A percentile compares a stretch with the other conserved stretches of the same genome.
Evolutionary conservation across 2,329 filamentous ascomycete species (phyloP).

Genomic region (Pseudocercospora musae): DNA sequence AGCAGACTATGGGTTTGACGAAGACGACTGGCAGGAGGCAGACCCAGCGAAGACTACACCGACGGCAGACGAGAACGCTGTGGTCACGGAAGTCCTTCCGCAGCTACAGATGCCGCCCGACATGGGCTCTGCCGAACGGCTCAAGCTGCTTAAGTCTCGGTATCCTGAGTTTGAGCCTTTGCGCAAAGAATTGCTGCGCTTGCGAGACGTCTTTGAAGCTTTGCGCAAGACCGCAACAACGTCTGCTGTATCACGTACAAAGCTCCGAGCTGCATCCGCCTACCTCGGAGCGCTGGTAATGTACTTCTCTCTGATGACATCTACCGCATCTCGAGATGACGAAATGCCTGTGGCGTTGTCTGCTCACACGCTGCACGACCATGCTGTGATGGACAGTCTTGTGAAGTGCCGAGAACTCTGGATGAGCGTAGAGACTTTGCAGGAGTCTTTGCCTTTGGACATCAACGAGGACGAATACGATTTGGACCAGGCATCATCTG

Average conservation of each 20-base stretch:
- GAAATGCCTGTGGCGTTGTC: conserved; percentile 58
- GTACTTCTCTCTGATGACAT: conserved; percentile 93
- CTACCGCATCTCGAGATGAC: conserved; percentile 60
- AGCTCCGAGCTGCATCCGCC: conserved; percentile 75
- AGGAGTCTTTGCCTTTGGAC: conserved; percentile 13
- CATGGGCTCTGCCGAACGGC: conserved; percentile 70
- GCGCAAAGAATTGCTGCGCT: conserved; percentile 71
- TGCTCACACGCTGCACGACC: conserved; percentile 78
- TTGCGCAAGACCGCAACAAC: conserved; percentile 15
- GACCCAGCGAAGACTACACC: conserved; percentile 47
- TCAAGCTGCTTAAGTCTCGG: conserved; percentile 70
- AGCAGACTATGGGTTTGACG: conserved; percentile 90
- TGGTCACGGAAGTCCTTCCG: conserved; percentile 83
- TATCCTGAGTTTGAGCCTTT: conserved; percentile 93
- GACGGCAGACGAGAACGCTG: conserved; percentile 42
- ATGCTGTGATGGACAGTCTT: conserved; percentile 84
- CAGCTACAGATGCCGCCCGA: conserved; percentile 77
- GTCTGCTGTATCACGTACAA: conserved; percentile 46
- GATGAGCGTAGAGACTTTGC: conserved; percentile 67
- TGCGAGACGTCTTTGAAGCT: conserved; percentile 50
- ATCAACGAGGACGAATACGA: conserved; percentile 4
- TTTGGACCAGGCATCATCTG: conserved; percentile 6
- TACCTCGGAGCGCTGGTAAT: conserved; percentile 85
- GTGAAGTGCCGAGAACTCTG: conserved; percentile 78
- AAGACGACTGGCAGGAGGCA: conserved; percentile 72